Percentiles rank a stretch among this genome's conserved stretches.
phyloP scores from a whole-genome alignment of 2,329 filamentous ascomycete genomes.

The Pochonia chlamydosporia region DNA sequence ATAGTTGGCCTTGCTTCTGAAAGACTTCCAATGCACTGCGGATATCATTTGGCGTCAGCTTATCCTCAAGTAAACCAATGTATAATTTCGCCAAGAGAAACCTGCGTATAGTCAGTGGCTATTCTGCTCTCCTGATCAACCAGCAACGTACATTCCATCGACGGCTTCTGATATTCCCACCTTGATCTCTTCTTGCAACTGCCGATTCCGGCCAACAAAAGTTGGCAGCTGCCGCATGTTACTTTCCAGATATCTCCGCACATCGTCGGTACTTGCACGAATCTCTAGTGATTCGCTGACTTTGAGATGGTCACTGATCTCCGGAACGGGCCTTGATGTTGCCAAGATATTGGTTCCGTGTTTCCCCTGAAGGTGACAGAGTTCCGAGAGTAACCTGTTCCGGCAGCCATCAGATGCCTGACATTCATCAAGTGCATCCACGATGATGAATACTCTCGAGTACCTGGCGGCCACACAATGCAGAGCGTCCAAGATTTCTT shows the following conservation, averaged over 20 bases:
- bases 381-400: background rate
- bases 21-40: background rate
- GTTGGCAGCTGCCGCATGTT: background rate
- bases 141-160: background rate
- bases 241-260: background rate
- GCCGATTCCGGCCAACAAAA: background rate
- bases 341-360: background rate
- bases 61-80: background rate
- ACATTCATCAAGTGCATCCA: slow-evolving; percentile 3
- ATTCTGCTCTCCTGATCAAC: too few relatives aligned
- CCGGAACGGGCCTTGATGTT: background rate
- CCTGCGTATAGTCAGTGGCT: background rate
- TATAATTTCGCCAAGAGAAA: background rate
- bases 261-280: background rate
- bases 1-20: background rate
- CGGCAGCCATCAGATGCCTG: background rate
- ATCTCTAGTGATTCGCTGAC: background rate
- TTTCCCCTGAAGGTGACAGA: background rate
- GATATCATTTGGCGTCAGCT: background rate
- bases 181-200: background rate
- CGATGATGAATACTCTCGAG: background rate
- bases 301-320: background rate
- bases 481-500: background rate
- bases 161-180: background rate
- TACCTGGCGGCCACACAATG: background rate